Conservation (phyloP, 345 rosid species). For the Linum usitatissimum region DNA sequence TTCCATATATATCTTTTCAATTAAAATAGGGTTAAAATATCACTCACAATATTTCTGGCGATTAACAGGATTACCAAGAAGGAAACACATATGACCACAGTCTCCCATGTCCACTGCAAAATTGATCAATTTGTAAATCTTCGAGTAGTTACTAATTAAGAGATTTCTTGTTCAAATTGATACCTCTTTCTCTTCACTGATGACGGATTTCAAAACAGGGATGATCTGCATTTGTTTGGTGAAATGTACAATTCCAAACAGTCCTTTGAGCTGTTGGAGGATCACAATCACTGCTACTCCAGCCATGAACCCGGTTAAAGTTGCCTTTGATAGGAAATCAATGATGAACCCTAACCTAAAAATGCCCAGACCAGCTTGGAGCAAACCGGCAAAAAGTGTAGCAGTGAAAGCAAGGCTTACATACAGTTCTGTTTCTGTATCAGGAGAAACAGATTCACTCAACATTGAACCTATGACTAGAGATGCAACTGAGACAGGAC, state of each 20-base stretch:
- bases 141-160: background rate
- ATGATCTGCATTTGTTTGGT: conserved; percentile 76
- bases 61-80: conserved; percentile 61
- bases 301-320: conserved; percentile 90
- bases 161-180: background rate
- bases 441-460: conserved; percentile 57
- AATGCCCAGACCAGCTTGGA: conserved; percentile 83
- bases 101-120: conserved; percentile 95
- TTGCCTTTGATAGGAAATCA: conserved; percentile 95
- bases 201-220: conserved; percentile 61
- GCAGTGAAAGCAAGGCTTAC: conserved; percentile 87
- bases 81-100: conserved; percentile 54
- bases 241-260: conserved; percentile 93
- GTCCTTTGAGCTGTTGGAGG: conserved; percentile 84
- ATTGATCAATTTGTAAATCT: background rate
- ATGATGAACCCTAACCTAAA: conserved; percentile 75
- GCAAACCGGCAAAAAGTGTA: conserved; percentile 90
- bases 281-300: conserved; percentile 96
- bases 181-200: conserved; percentile 55
- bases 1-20: too few relatives aligned
- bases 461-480: conserved; percentile 96
- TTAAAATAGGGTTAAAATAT: conserved; percentile 5
- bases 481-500: conserved; percentile 97
- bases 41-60: conserved; percentile 68
- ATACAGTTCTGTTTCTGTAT: conserved; percentile 51